A percentile compares a stretch with the other conserved stretches of the same genome.
phyloP scores from a whole-genome alignment of 2,329 filamentous ascomycete species.

The Colletotrichum endophyticum region DNA sequence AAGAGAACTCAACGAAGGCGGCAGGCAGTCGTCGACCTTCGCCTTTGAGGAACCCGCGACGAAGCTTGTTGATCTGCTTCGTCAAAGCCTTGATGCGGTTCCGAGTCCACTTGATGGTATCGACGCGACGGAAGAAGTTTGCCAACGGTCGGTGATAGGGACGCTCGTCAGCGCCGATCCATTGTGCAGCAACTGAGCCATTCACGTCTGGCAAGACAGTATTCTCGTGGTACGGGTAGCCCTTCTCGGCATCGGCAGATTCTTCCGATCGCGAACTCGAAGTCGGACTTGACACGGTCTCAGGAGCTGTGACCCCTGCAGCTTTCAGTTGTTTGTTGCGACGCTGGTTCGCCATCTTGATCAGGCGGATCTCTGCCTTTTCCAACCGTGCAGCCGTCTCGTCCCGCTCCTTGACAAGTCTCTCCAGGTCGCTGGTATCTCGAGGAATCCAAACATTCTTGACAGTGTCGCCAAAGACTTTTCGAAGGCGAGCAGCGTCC shows the following conservation, averaged over 20 bases:
- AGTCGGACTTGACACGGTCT: constrained; percentile 28
- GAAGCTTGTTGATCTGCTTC: constrained; percentile 63
- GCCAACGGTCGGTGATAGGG: constrained; percentile 74
- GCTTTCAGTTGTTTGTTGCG: constrained; percentile 22
- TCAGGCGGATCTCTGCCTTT: constrained; percentile 79
- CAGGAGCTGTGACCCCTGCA: neutral
- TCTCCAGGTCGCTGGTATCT: constrained; percentile 75
- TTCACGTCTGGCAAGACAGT: constrained; percentile 41
- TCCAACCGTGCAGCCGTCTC: constrained; percentile 80
- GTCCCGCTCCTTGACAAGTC: constrained; percentile 79
- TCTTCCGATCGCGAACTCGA: neutral
- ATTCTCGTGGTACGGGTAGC: constrained; percentile 29
- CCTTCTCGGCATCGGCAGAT: constrained; percentile 24
- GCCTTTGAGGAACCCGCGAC: constrained; percentile 66
- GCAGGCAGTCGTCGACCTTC: constrained; percentile 66
- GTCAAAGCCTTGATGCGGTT: constrained; percentile 47
- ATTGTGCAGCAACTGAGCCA: constrained; percentile 70
- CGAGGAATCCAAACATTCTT: constrained; percentile 85
- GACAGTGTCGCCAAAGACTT: constrained; percentile 79
- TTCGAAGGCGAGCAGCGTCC: constrained; percentile 72
- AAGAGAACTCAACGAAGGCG: constrained; percentile 92
- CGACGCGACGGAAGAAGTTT: constrained; percentile 84
- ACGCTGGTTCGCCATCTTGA: constrained; percentile 69
- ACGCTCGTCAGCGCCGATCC: constrained; percentile 74
- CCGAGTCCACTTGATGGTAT: constrained; percentile 91